These are phyloP conservation scores for Penicillium pancosmium DNA, from an alignment of 495 filamentous ascomycete species.

Conservation along the genomic window DNA sequence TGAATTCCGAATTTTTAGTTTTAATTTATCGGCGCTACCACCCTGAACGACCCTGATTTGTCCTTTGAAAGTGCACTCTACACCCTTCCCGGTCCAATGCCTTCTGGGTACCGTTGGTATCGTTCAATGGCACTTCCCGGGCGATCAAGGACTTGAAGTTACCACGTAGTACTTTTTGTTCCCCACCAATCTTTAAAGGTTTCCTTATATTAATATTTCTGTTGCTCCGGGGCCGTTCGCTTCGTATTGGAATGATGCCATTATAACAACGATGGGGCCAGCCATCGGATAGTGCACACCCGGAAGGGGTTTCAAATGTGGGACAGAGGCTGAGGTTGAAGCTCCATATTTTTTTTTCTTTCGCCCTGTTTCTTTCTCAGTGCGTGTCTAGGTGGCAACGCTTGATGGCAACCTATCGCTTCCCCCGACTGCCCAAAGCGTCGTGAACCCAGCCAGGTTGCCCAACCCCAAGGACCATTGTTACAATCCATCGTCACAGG, in stretches of 20 bases:
- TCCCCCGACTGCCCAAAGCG: constrained; percentile 20
- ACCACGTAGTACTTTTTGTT: constrained; percentile 5
- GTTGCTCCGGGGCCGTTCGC: neutral
- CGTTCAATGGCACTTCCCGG: neutral
- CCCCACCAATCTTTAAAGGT: too few relatives aligned
- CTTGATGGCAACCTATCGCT: constrained; percentile 9
- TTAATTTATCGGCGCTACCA: constrained; percentile 20
- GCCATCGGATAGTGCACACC: constrained; percentile 3
- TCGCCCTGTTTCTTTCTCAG: neutral
- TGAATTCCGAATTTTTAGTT: constrained; percentile 15
- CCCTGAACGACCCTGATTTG: constrained; percentile 25
- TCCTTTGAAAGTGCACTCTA: neutral
- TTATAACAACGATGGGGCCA: neutral
- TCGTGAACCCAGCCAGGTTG: constrained; percentile 14
- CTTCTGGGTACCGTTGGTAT: neutral
- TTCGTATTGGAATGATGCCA: neutral
- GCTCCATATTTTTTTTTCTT: constrained; percentile 6
- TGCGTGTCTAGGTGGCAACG: neutral
- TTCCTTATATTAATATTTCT: neutral
- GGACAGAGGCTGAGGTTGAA: constrained; percentile 19
- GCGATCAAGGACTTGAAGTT: neutral
- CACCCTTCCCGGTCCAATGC: neutral
- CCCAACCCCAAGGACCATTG: constrained; percentile 13
- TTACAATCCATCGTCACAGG: constrained; percentile 23
- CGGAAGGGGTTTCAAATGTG: constrained; percentile 16